Evolutionary conservation across 345 rosid species (phyloP), one percentile per base, ranked within the genome.

Genomic region (Cardiospermum halicacabum): DNA sequence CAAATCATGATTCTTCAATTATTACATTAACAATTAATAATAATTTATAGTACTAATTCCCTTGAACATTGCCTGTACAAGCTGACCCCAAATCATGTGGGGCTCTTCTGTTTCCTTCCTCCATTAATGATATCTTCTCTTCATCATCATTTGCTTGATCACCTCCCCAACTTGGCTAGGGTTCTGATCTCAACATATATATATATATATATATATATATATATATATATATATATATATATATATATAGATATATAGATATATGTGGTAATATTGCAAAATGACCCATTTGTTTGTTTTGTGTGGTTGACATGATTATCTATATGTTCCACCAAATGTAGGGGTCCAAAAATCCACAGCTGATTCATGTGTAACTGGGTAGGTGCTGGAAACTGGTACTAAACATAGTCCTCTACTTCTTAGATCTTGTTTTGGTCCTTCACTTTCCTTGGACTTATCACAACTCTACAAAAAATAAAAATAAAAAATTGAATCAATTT

Each of bases 261-360:
- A 40, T 40, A 40, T 40, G 16, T 40, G 16, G 12, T 3, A 3
- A 12, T 13, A 6, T 5, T 12, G 4, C 2, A 40, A 40, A 40
- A 40, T 40, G n/a, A 40, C 61, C 56, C 40, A 48, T 53, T 53
- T 50, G 10, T 58, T 22, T 27, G 24, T 51, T 47, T 43, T 58
- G 11, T 43, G n/a, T n/a, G n/a, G n/a, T n/a, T n/a, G n/a, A n/a
- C n/a, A n/a, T 47, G 34, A 54, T 53, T 40, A 13, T 66, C 78
- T 84, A 95, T 69, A 94, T 67, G 96, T 85, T 71, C 96, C 99
- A 74, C 99, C 96, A 73, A 85, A 91, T 76, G 99, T 91, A 24
- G 99, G 96, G 77, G 81, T 87, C 99, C 96, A 95, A 69, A 84
- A 85, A 68, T 87, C 97, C 19, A 84, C 90, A 9, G 88, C 62